Percentiles rank a stretch among this genome's conserved stretches.
Conservation (phyloP, 202 grass and related monocot genomes). For the Panicum hallii region DNA sequence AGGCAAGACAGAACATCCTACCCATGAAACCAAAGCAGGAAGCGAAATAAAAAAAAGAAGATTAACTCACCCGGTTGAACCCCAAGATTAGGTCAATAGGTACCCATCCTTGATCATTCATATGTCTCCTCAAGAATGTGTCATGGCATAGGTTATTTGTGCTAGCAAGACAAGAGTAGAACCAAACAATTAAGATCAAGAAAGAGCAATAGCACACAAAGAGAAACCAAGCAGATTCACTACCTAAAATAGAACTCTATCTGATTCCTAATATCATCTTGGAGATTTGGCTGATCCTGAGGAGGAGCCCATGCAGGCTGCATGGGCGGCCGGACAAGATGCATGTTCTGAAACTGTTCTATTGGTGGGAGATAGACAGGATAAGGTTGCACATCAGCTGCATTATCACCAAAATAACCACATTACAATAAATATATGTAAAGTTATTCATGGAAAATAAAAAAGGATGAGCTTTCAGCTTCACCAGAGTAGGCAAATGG, state of each 20-base stretch:
- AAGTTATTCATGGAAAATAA: neutral
- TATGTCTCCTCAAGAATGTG: constrained; percentile 53
- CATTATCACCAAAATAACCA: constrained; percentile 31
- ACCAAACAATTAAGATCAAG: constrained; percentile 28
- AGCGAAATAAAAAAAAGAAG: neutral
- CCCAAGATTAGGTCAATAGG: constrained; percentile 57
- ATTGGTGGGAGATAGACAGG: constrained; percentile 48
- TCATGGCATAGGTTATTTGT: constrained; percentile 77
- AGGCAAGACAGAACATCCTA: neutral
- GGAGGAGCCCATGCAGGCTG: constrained; percentile 41
- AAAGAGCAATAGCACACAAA: constrained; percentile 20
- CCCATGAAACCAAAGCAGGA: constrained; percentile 13
- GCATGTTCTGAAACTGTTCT: constrained; percentile 62
- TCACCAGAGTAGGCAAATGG: constrained; percentile 62
- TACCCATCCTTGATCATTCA: constrained; percentile 93
- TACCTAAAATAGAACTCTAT: constrained; percentile 98
- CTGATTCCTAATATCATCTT: constrained; percentile 53
- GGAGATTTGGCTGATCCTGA: constrained; percentile 46
- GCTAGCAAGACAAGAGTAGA: constrained; percentile 48
- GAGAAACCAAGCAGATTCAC: constrained; percentile 35
- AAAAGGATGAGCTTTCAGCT: neutral
- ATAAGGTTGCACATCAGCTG: constrained; percentile 51
- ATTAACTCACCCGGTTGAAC: constrained; percentile 63
- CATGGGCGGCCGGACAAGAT: constrained; percentile 45
- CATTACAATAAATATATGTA: constrained; percentile 30